phyloP scores from a whole-genome alignment of 805 yeast species.

The Torulaspora indica region DNA sequence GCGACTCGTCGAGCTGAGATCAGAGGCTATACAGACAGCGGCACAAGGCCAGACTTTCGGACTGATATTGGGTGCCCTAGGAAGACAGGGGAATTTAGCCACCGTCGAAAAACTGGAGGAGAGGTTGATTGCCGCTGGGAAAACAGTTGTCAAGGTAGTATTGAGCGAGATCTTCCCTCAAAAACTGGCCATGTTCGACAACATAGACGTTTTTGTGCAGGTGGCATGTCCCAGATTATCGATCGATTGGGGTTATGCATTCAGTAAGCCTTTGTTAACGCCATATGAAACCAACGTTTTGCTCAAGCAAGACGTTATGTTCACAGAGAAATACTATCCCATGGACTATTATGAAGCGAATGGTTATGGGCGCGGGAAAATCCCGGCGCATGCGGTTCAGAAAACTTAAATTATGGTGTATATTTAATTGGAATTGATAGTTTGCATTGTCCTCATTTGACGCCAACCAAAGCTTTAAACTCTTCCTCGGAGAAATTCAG shows the following conservation, averaged over 20 bases:
- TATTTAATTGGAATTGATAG: no score
- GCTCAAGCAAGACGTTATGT: conserved; percentile 63
- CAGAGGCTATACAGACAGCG: conserved; percentile 68
- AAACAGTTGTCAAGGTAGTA: conserved; percentile 71
- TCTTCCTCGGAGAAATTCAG: conserved; percentile 39
- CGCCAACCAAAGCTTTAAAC: conserved; percentile 66
- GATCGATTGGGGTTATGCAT: conserved; percentile 99
- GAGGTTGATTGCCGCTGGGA: conserved; percentile 50
- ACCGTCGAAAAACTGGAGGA: conserved; percentile 67
- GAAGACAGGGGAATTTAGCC: conserved; percentile 86
- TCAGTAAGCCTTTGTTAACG: conserved; percentile 82
- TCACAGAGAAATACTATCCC: conserved; percentile 68
- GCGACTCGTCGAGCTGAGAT: conserved; percentile 69
- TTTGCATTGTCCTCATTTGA: conserved; percentile 37
- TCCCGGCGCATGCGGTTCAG: conserved; percentile 43
- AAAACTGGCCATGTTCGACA: conserved; percentile 86
- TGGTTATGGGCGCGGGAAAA: conserved; percentile 86
- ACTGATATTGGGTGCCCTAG: conserved; percentile 84
- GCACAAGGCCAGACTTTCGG: conserved; percentile 63
- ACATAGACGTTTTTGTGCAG: conserved; percentile 91
- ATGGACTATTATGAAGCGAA: conserved; percentile 92
- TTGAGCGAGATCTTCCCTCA: conserved; percentile 91
- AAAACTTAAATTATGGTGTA: not conserved
- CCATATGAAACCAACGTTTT: conserved; percentile 96
- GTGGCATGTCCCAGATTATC: conserved; percentile 96